Base-by-base conservation (phyloP, 306 rosid species). In the Prunus davidiana region DNA sequence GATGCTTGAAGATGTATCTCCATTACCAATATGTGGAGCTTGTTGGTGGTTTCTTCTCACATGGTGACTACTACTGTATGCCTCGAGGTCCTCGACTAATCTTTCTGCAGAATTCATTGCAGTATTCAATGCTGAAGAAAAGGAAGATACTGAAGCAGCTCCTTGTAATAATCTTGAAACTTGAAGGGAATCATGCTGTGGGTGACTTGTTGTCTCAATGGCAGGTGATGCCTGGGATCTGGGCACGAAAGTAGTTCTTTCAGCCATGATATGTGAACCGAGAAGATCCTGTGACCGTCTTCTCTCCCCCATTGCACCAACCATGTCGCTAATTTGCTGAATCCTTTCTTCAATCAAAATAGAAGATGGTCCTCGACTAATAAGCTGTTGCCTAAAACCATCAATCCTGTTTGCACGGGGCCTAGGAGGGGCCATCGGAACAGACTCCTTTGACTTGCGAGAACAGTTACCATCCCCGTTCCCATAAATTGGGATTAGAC, bases 401-500 rank as follows among this genome's bases (percentile, higher is more conserved):
- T 89, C 93, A 58, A 87, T 64, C 80, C 96, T 85, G 4, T 5
- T 81, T 5, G 98, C 91, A 70, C 4, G 79, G 8, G 96, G 96
- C 73, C 93, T 87, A 78, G 82, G 79, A 76, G 98, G 98, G 66
- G 82, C 67, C 73, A 32, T 65, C 20, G 69, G 78, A 60, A 77
- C 81, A 49, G 82, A 56, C 65, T 78, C 86, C 24, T 88, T 67
- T 24, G 15, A 54, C 47, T 72, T 56, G 57, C 9, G 56, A 64
- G 73, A 68, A 38, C 45, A 69, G 45, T 76, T 74, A 12, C 70
- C 68, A 61, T 67, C 68, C 12, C 81, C 81, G 52, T 71, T 82
- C 74, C 96, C 98, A 69, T 91, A 93, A 38, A 93, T 82, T 12
- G 97, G 97, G 76, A 80, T 76, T 19, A 88, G 76, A 79, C 86